These are phyloP conservation scores for Aspergillus saccharolyticus DNA, from an alignment of 495 filamentous ascomycete species.

Conservation along the genomic window DNA sequence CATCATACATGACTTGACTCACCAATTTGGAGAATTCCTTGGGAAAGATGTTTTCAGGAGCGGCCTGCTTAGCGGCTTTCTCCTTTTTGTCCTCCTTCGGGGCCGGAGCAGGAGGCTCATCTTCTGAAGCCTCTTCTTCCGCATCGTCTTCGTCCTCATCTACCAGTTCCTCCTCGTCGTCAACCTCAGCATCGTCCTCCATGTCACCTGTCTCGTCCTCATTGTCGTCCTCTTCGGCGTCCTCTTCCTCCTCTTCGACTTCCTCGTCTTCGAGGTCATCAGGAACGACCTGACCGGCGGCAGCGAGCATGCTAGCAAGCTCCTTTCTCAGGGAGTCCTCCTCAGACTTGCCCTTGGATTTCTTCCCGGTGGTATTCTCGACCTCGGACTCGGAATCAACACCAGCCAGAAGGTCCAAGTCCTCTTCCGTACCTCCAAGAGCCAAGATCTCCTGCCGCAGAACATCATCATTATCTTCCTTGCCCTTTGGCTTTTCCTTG, in stretches of 20 bases:
- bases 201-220: constrained; percentile 39
- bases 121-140: constrained; percentile 23
- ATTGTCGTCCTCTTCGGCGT: constrained; percentile 21
- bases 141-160: constrained; percentile 19
- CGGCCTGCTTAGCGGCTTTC: constrained; percentile 14
- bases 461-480: constrained; percentile 26
- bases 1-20: constrained; percentile 13
- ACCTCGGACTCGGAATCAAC: constrained; percentile 59
- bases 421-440: constrained; percentile 73
- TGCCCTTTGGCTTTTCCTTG: constrained; percentile 22
- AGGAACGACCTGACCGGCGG: constrained; percentile 39
- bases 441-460: constrained; percentile 69
- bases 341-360: constrained; percentile 23
- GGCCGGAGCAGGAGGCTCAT: constrained; percentile 14
- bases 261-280: constrained; percentile 42
- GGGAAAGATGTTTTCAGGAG: constrained; percentile 22
- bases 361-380: constrained; percentile 28
- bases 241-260: constrained; percentile 40
- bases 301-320: constrained; percentile 39
- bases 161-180: constrained; percentile 29
- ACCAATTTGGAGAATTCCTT: constrained; percentile 44
- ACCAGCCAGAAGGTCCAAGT: constrained; percentile 60
- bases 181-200: constrained; percentile 35
- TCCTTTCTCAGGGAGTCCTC: constrained; percentile 40
- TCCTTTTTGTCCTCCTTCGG: constrained; percentile 18